Conservation (phyloP, 106 monocot species). For the Alisma plantagoaquatica region DNA sequence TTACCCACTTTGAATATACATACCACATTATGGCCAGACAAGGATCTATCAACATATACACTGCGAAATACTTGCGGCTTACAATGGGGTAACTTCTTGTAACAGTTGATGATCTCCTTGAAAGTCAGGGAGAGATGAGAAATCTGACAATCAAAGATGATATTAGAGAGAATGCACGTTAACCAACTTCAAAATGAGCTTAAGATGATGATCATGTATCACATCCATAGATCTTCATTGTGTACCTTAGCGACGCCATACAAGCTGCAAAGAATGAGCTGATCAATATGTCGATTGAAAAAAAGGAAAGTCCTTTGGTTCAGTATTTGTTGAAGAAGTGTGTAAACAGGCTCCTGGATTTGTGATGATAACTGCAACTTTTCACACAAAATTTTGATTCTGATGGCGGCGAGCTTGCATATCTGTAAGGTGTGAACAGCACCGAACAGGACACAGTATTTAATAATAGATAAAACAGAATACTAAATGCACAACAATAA, state of each 20-base stretch:
- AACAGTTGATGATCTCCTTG: constrained; percentile 91
- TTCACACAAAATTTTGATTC: constrained; percentile 88
- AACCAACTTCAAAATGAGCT: too few species aligned
- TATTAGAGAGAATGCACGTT: not conserved
- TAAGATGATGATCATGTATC: too few species aligned
- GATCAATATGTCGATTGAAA: constrained; percentile 95
- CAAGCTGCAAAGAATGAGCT: constrained; percentile 86
- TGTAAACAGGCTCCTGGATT: constrained; percentile 59
- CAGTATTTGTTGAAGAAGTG: constrained; percentile 76
- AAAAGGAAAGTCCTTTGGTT: constrained; percentile 61
- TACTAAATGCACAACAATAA: too few species aligned
- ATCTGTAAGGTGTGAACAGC: constrained; percentile 10
- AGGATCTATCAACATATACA: constrained; percentile 74
- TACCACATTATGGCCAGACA: constrained; percentile 59
- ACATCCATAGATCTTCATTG: not conserved
- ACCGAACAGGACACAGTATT: too few species aligned
- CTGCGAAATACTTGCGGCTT: constrained; percentile 94
- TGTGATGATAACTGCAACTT: constrained; percentile 65
- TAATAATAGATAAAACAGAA: too few species aligned
- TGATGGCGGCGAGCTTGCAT: constrained; percentile 67
- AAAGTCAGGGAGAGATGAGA: constrained; percentile 71
- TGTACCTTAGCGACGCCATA: constrained; percentile 90
- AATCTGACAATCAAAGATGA: constrained; percentile 30
- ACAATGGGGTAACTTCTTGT: constrained; percentile 89
- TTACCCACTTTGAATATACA: too few species aligned